Base-by-base conservation (phyloP, 345 rosid genomes). In the Draba incana region DNA sequence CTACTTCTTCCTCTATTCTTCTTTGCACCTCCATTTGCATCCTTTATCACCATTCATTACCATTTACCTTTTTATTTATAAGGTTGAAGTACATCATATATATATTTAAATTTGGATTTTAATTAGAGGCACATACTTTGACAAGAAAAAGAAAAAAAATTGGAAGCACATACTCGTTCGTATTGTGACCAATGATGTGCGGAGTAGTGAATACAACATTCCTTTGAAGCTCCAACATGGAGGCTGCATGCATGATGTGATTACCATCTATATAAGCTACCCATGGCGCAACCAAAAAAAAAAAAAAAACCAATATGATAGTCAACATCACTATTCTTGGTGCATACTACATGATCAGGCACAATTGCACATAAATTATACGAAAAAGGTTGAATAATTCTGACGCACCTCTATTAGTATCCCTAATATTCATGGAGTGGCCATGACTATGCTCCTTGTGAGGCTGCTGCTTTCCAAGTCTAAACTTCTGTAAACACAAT, bases 1-100 rank as follows among this genome's bases (percentile, higher is more conserved):
- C 96, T 41, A 85, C 91, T 80, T 81, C 91, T 78, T 86, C 80
- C 75, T 88, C 92, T 56, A 88, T 72, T 75, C 84, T 88, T 74
- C 92, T 88, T 71, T 91, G 84, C 65, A 88, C 87, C 80, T 91
- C 97, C 90, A 91, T 88, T 68, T 91, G 93, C 45, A 79, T 85
- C 64, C 92, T 83, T 72, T 39, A 57, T 20, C 5, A 62, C 44
- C 67, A 60, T 61, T 24, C 54, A 70, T 75, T 79, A 24, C 2
- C 10, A 35, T 35, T 49, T 52, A 53, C 56, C 49, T 53, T 62
- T 9, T 57, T 10, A 58, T 37, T 66, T 50, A 62, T 37, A 28
- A 28, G 31, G 5, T 28, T 28, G 20, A 1, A 20, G 20, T 20
- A 20, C 20, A 20, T 20, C 1, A 20, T 20, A 1, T 20, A 20